Evolutionary conservation across 805 yeast genomes (phyloP).

Genomic region (Wickerhamomyces ciferrii): DNA sequence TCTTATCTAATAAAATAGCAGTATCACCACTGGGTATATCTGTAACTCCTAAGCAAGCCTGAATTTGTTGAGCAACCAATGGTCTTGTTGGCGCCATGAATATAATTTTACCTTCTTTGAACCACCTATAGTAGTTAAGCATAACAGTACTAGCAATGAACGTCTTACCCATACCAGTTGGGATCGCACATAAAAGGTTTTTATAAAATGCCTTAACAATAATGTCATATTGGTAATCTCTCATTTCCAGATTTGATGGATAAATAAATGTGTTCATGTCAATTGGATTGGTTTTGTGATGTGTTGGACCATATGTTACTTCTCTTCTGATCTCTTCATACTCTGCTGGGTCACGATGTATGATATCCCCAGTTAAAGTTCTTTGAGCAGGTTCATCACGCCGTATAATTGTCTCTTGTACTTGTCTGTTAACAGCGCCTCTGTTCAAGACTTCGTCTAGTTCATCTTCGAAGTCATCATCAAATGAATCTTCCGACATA

Average conservation of each 20-base stretch:
- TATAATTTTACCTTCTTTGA: slow-evolving; percentile 67
- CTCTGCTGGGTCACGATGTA: slow-evolving; percentile 11
- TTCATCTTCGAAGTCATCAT: slow-evolving; percentile 16
- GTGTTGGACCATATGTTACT: slow-evolving; percentile 37
- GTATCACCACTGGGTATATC: slow-evolving; percentile 76
- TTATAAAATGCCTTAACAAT: slow-evolving; percentile 65
- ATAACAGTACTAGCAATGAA: slow-evolving; percentile 93
- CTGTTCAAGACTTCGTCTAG: slow-evolving; percentile 19
- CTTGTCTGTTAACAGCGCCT: slow-evolving; percentile 26
- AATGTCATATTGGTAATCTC: slow-evolving; percentile 88
- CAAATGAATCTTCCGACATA: slow-evolving; percentile 26
- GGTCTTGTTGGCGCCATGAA: slow-evolving; percentile 98
- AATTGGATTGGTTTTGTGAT: slow-evolving; percentile 41
- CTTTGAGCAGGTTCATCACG: slow-evolving; percentile 28
- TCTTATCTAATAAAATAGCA: slow-evolving; percentile 66
- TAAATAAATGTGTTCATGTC: slow-evolving; percentile 53
- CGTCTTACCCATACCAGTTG: slow-evolving; percentile 97
- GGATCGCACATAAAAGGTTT: slow-evolving; percentile 83
- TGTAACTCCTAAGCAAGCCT: slow-evolving; percentile 83
- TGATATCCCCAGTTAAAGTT: slow-evolving; percentile 25
- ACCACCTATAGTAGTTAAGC: slow-evolving; percentile 88
- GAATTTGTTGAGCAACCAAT: slow-evolving; percentile 91
- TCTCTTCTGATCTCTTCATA: slow-evolving; percentile 33
- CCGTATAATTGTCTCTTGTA: slow-evolving; percentile 24
- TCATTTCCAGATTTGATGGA: slow-evolving; percentile 77